These are phyloP conservation scores for Suillus subluteus DNA, from an alignment of 768 basidiomycete species.

Conservation along the genomic window DNA sequence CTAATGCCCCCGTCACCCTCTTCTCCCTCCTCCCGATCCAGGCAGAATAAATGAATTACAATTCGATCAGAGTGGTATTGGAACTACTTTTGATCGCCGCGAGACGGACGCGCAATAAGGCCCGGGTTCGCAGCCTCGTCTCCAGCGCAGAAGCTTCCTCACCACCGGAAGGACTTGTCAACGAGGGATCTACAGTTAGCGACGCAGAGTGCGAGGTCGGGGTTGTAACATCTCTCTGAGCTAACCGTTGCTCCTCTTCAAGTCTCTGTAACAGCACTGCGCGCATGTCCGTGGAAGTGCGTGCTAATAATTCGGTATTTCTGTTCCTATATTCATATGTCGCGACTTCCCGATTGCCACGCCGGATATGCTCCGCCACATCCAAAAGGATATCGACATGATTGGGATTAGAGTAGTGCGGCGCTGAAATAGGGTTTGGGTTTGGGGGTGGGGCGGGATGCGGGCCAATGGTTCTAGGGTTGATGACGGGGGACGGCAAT, in stretches of 20 bases:
- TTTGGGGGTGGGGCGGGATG: not conserved
- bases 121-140: constrained; percentile 49
- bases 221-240: constrained; percentile 19
- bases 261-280: constrained; percentile 46
- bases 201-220: constrained; percentile 9
- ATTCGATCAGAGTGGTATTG: constrained; percentile 2
- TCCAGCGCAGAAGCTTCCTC: constrained; percentile 39
- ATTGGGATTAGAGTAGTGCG: constrained; percentile 10
- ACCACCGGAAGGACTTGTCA: constrained; percentile 18
- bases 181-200: constrained; percentile 1
- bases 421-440: not conserved
- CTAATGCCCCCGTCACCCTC: constrained; percentile 12
- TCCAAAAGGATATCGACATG: not conserved
- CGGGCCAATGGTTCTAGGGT: constrained; percentile 3
- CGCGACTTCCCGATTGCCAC: constrained; percentile 8
- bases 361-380: constrained; percentile 3
- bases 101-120: constrained; percentile 51
- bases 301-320: not conserved
- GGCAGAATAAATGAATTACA: constrained; percentile 2
- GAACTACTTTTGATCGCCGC: constrained; percentile 43
- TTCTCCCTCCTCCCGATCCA: not conserved
- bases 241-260: constrained; percentile 44
- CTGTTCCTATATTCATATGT: constrained; percentile 1
- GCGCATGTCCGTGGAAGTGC: constrained; percentile 29
- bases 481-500: constrained; percentile 5